Evolutionary conservation across 2,329 filamentous ascomycete genomes (phyloP).

Genomic region (Aspergillus awamori): DNA sequence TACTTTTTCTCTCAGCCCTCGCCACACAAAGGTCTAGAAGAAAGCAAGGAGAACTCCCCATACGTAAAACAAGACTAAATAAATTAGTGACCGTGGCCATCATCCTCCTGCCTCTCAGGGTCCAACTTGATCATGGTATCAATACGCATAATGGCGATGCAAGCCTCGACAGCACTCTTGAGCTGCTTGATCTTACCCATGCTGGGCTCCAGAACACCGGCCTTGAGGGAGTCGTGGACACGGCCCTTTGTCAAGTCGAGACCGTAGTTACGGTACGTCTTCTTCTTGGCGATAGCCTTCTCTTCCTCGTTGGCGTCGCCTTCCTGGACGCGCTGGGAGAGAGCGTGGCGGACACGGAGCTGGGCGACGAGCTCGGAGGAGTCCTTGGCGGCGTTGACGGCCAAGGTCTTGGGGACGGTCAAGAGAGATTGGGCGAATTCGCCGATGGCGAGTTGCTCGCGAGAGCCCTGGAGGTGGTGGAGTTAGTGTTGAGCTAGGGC

Average conservation of each 20-base stretch:
- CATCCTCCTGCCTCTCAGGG: slow-evolving; percentile 79
- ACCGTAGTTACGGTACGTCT: slow-evolving; percentile 98
- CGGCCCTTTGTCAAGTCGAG: slow-evolving; percentile 86
- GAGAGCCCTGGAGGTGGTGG: slow-evolving; percentile 63
- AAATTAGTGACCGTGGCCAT: slow-evolving; percentile 78
- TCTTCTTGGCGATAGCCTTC: slow-evolving; percentile 87
- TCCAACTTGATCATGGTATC: slow-evolving; percentile 98
- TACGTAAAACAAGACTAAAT: too few species aligned
- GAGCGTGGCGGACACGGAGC: slow-evolving; percentile 87
- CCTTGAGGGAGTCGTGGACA: slow-evolving; percentile 90
- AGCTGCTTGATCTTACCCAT: slow-evolving; percentile 98
- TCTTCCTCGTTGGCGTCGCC: slow-evolving; percentile 77
- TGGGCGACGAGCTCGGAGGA: slow-evolving; percentile 93
- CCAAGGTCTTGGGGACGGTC: slow-evolving; percentile 92
- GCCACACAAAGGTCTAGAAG: slow-evolving; percentile 8
- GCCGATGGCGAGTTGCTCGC: slow-evolving; percentile 96
- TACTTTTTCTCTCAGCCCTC: slow-evolving; percentile 20
- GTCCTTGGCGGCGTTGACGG: slow-evolving; percentile 96
- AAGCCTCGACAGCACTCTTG: slow-evolving; percentile 97
- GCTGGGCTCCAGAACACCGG: slow-evolving; percentile 91
- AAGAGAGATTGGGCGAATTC: slow-evolving; percentile 96
- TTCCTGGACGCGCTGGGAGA: slow-evolving; percentile 88
- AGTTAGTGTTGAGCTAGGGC: slow-evolving; percentile 4
- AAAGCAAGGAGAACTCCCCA: too few species aligned
- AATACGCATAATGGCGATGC: slow-evolving; percentile 98